Evolutionary conservation across 2,329 filamentous ascomycete species (phyloP), one percentile per base, ranked within the genome.

Genomic region (Exophiala spinifera): DNA sequence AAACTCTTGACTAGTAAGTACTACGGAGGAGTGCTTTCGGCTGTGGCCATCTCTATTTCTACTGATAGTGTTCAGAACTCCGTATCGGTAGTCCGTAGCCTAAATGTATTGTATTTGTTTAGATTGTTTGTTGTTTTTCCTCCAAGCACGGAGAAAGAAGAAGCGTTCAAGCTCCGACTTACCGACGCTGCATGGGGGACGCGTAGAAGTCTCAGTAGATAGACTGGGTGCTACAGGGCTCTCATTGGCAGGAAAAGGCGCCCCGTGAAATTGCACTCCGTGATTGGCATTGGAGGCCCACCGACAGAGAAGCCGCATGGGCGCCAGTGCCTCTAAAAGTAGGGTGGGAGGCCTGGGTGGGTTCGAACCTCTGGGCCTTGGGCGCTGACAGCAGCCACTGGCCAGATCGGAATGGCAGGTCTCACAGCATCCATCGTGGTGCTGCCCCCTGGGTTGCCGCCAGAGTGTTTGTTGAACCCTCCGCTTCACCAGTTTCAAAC

Each of bases 121-220:
- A 46, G 49, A 49, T 54, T 54, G 51, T 54, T 54, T 54, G 51
- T 54, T 54, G 51, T 49, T 45, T 25, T 23, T 34, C 49, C 49
- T 42, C 47, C 3, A 11, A 39, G 17, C 36, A 15, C n/a, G 36
- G n/a, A 39, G 17, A 19, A 19, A 14, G 7, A 39, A 10, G 28
- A 46, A 28, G 40, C 36, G 3, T 55, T 34, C 42, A 55, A 55
- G 42, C 46, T 49, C 46, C 46, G 46, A 49, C 31, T 37, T 11
- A 15, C 36, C 36, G 36, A 39, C 36, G 14, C 36, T 39, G 4
- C 13, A 21, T 37, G 15, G 3, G 19, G 21, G 25, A 21, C 34
- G 13, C 28, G 10, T 39, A 5, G 17, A 8, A 14, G 23, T n/a
- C 31, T 42, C n/a, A 14, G 39, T 6, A 17, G 36, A n/a, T n/a